A percentile compares a stretch with the other conserved stretches of the same genome.
Evolutionary conservation across 2,329 filamentous ascomycete genomes (phyloP).

Genomic region (Fusarium longipes): DNA sequence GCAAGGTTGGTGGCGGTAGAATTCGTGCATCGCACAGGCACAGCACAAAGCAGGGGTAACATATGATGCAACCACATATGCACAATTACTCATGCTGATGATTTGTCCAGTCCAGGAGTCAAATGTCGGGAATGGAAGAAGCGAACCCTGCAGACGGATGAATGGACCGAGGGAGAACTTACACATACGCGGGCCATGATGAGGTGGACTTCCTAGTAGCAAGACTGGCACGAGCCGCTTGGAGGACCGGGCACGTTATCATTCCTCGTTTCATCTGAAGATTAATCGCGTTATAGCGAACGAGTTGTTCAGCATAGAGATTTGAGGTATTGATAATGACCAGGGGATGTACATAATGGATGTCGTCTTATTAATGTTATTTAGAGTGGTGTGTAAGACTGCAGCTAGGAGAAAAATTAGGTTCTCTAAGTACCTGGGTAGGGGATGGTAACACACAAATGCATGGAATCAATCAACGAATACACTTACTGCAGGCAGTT

Average conservation of each 20-base stretch:
- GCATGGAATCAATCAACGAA: no score
- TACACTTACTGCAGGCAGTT: neutral
- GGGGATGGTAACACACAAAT: neutral
- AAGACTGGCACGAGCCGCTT: slow-evolving; percentile 18
- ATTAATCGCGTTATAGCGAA: slow-evolving; percentile 16
- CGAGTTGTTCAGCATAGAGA: slow-evolving; percentile 16
- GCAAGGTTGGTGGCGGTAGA: slow-evolving; percentile 21
- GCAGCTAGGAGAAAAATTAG: neutral
- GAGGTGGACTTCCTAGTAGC: neutral
- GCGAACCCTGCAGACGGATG: slow-evolving; percentile 28
- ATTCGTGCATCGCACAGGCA: slow-evolving; percentile 4
- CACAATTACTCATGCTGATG: slow-evolving; percentile 18
- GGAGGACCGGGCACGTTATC: slow-evolving; percentile 24
- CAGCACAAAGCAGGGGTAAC: slow-evolving; percentile 1
- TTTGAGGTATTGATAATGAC: neutral
- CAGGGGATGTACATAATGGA: neutral
- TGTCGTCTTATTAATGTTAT: slow-evolving; percentile 24
- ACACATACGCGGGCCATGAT: slow-evolving; percentile 11
- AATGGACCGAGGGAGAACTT: slow-evolving; percentile 2
- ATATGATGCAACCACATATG: neutral
- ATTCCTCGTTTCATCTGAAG: slow-evolving; percentile 11
- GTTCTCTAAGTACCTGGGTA: no score
- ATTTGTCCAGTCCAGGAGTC: slow-evolving; percentile 2
- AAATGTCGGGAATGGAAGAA: slow-evolving; percentile 25
- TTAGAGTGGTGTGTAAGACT: slow-evolving; percentile 15